These are phyloP conservation scores for Candida broadrunensis DNA, from an alignment of 805 yeast genomes.

Conservation along the genomic window DNA sequence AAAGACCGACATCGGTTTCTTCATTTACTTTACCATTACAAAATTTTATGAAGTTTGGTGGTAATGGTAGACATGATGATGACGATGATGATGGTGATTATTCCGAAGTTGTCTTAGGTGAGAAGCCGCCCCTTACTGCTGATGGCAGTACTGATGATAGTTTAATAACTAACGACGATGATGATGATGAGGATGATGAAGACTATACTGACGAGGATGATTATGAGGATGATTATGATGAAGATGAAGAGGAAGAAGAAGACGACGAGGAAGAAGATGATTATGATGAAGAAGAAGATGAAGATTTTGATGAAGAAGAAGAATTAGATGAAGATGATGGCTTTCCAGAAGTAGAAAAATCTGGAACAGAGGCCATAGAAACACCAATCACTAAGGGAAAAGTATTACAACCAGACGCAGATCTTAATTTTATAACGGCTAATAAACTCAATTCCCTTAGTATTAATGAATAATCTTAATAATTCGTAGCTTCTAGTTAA, in stretches of 20 bases:
- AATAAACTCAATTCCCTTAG: conserved; percentile 8
- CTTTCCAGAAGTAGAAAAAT: neutral
- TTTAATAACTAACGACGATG: conserved; percentile 23
- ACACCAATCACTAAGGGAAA: neutral
- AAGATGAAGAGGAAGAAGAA: conserved; percentile 11
- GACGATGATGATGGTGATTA: conserved; percentile 28
- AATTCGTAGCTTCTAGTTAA: no score
- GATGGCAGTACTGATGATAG: conserved; percentile 19
- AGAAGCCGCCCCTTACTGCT: conserved; percentile 7
- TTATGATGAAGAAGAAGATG: conserved; percentile 11
- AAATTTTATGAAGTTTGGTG: conserved; percentile 37
- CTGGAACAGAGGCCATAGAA: neutral
- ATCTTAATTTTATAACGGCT: conserved; percentile 6
- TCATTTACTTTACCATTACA: conserved; percentile 41
- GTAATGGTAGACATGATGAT: conserved; percentile 21
- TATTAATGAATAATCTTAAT: neutral
- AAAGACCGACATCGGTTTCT: conserved; percentile 31
- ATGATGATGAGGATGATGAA: conserved; percentile 28
- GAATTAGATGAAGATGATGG: conserved; percentile 10
- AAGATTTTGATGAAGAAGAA: conserved; percentile 10
- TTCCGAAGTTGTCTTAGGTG: conserved; percentile 11
- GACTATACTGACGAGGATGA: conserved; percentile 23
- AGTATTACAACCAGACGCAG: neutral
- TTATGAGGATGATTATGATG: conserved; percentile 15
- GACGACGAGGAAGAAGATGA: conserved; percentile 13